Evolutionary conservation across 106 monocot genomes (phyloP), one percentile per base, ranked within the genome.

Genomic region (Ottelia alismoides): DNA sequence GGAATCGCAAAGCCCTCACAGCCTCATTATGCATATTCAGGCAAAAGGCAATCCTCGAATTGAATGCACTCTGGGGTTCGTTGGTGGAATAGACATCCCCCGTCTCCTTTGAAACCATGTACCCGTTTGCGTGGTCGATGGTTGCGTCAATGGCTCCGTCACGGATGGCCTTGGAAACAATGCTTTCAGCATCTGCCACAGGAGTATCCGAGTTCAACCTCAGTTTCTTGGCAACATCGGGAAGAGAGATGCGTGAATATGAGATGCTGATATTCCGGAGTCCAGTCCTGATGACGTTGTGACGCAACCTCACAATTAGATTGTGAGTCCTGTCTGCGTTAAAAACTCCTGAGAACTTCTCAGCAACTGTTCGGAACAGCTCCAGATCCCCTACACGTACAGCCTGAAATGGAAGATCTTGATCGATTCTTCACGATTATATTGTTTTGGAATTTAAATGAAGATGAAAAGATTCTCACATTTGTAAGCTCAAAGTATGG

Each of bases 1-100:
- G 98, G 52, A 86, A 99, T 58, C 86, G 79, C 51, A 99, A 56
- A 1, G 90, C 98, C 55, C 72, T 82, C 11, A 90, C 90, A 1
- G 98, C 98, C 20, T 98, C 98, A 22, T 98, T 98, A 60, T 98
- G 98, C 90, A 98, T 90, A 72, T 90, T 86, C 31, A 98, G 50
- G 63, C 98, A 98, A 57, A 98, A 98, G 19, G 77, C 85, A 53
- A 98, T 90, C 60, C 98, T 76, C 1, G 98, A 76, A 30, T 98
- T 77, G 75, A 98, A 90, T 2, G 90, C 98, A 45, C 65, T 40
- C 66, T 98, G 98, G 1, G 90, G 98, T 47, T 98, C 98, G 62
- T 98, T 98, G 0, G 98, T 90, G 2, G 90, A 86, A 67, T 98
- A 98, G 25, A 98, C 71, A 50, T 98, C 90, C 4, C 89, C 98